Evolutionary conservation across 1,284 basidiomycete species (phyloP).

Genomic region (Trametes polyzona): DNA sequence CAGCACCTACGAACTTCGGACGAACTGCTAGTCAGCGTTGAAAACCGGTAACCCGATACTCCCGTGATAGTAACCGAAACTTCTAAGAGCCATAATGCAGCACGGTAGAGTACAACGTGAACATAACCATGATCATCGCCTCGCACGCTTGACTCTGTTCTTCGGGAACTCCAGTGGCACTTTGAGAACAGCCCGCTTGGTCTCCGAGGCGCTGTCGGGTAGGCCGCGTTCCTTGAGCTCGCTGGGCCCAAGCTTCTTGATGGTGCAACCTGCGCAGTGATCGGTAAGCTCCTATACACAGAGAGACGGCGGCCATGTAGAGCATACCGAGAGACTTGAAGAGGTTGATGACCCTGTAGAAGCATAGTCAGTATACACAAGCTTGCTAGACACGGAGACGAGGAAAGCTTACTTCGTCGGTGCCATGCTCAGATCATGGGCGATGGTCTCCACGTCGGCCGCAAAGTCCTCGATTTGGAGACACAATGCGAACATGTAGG

Average conservation of each 20-base stretch:
- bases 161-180: slow-evolving; percentile 84
- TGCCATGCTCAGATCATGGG: slow-evolving; percentile 73
- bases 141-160: slow-evolving; percentile 44
- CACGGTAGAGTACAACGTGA: background rate
- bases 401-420: slow-evolving; percentile 56
- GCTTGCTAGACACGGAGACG: background rate
- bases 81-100: background rate
- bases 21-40: no score
- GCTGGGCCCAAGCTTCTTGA: slow-evolving; percentile 57
- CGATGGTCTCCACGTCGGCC: slow-evolving; percentile 67
- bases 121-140: slow-evolving; percentile 16
- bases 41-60: no score
- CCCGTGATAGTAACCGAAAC: no score
- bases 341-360: slow-evolving; percentile 31
- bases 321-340: slow-evolving; percentile 43
- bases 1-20: no score
- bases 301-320: no score
- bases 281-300: no score
- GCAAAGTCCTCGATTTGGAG: slow-evolving; percentile 79
- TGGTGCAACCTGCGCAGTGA: slow-evolving; percentile 67
- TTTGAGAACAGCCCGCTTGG: slow-evolving; percentile 72
- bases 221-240: slow-evolving; percentile 73
- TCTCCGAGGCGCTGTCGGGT: slow-evolving; percentile 57
- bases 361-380: slow-evolving; percentile 12
- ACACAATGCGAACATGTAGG: slow-evolving; percentile 81